Evolutionary conservation across 169 alveolate species (phyloP), one percentile per base, ranked within the genome.

Genomic region (Amoebophrya sp.): DNA sequence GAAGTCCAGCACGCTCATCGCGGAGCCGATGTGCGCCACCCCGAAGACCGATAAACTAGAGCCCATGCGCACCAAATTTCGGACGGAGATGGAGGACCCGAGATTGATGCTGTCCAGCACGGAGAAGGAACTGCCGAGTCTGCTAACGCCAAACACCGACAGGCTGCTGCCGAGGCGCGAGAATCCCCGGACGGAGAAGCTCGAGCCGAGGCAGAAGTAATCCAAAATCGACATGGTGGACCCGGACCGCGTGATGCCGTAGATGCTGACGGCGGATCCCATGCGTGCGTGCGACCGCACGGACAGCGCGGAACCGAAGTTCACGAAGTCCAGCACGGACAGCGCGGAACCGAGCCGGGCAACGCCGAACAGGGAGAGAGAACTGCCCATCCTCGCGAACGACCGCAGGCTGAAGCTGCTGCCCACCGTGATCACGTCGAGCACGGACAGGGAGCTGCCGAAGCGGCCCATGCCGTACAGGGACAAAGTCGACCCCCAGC

Each of bases 341-440:
- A 54, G 25, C 14, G 90, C 39, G n/a, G 90, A 55, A 35, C 89
- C 94, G 40, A 92, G 77, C 54, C 92, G 53, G 90, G 92, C 94
- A 23, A 92, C 90, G 39, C 94, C 94, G 18, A 77, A 77, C 39
- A 77, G 40, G 39, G 90, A 90, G 40, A 83, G 66, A 23, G 41
- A 35, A 32, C 77, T 77, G 47, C 54, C 94, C 2, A 83, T 35
- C 66, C 77, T 12, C 0, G 93, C 92, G 40, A 55, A 18, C 54
- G 89, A 77, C 18, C 32, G 92, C 92, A 47, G 23, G 35, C 41
- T 32, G 40, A 40, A 38, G 29, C 91, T 35, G 29, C 39, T 32
- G 0, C 91, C 94, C 39, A 54, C 54, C 39, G 12, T 23, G 32
- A 66, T 66, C 77, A 77, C 40, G 88, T 90, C 92, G 10, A 39